A percentile compares a stretch with the other conserved stretches of the same genome.
Conservation (phyloP, 192 early-diverging fungal species). For the Nowakowskiella sp. region DNA sequence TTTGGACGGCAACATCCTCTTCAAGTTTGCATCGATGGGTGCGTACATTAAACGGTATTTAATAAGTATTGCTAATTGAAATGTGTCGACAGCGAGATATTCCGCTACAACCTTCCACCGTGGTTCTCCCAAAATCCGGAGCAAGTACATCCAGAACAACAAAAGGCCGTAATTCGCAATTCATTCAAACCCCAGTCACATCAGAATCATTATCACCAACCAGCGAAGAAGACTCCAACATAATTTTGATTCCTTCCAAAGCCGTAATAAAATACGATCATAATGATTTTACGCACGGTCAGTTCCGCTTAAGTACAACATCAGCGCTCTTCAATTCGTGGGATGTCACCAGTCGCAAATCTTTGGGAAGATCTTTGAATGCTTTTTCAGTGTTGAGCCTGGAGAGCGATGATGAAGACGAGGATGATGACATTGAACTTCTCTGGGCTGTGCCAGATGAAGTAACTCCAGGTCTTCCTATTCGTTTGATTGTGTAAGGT, state of each 20-base stretch:
- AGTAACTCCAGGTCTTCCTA: not conserved
- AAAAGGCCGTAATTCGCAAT: too few relatives aligned
- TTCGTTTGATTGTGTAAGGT: not conserved
- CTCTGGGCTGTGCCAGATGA: conserved; percentile 33
- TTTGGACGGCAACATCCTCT: conserved; percentile 86
- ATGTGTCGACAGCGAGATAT: conserved; percentile 46
- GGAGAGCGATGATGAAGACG: conserved; percentile 12
- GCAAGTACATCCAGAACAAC: too few relatives aligned
- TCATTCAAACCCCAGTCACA: too few relatives aligned
- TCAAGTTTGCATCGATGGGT: conserved; percentile 84
- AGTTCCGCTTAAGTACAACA: too few relatives aligned
- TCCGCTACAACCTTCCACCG: conserved; percentile 45
- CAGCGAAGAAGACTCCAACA: conserved; percentile 11
- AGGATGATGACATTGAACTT: conserved; percentile 19
- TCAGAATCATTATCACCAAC: too few relatives aligned
- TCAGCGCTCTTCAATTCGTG: too few relatives aligned
- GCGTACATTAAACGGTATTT: conserved; percentile 11
- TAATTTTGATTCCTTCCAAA: conserved; percentile 22
- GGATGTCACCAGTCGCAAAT: too few relatives aligned
- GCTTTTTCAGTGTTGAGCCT: not conserved
- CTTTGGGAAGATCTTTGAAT: too few relatives aligned
- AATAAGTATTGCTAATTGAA: conserved; percentile 2
- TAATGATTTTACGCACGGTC: too few relatives aligned
- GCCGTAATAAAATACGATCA: too few relatives aligned
- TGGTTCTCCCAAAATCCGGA: conserved; percentile 22